Evolutionary conservation across 1,284 basidiomycete species (phyloP).

Genomic region (Leccinum variabile): DNA sequence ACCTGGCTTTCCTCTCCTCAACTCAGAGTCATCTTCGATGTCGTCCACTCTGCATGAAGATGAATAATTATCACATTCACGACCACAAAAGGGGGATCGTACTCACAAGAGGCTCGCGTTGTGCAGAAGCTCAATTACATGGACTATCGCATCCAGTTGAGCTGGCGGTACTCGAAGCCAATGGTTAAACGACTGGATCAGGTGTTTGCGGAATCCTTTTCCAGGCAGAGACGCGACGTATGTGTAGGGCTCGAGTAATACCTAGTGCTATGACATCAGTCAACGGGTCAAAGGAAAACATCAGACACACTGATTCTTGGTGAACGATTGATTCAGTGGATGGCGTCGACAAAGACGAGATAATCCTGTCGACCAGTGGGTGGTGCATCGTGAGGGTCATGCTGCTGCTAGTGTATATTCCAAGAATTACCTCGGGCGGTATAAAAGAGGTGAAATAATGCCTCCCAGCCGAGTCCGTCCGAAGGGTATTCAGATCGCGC

Average conservation of each 20-base stretch:
- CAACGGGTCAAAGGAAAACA: not conserved
- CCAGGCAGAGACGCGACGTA: conserved; percentile 83
- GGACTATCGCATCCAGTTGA: conserved; percentile 49
- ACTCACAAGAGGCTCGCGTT: conserved; percentile 71
- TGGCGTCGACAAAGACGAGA: conserved; percentile 19
- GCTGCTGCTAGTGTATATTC: not conserved
- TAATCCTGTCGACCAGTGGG: conserved; percentile 25
- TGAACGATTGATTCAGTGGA: conserved; percentile 11
- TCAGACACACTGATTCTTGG: conserved; percentile 24
- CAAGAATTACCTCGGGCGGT: not conserved
- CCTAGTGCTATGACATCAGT: conserved; percentile 25
- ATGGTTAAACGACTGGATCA: conserved; percentile 90
- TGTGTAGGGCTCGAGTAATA: conserved; percentile 84
- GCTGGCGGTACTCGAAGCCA: conserved; percentile 84
- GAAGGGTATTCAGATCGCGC: not conserved
- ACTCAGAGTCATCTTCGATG: conserved; percentile 78
- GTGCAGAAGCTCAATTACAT: conserved; percentile 88
- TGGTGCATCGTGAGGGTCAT: conserved; percentile 15
- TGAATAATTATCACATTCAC: not conserved
- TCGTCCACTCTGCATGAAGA: conserved; percentile 1
- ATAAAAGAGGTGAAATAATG: conserved; percentile 10
- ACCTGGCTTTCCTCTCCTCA: conserved; percentile 75
- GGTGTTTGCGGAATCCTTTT: conserved; percentile 86
- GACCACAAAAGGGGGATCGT: not conserved
- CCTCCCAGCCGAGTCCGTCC: not conserved